These are phyloP conservation scores for Colletotrichum orchidophilum DNA, from an alignment of 2,329 filamentous ascomycete genomes.

Conservation along the genomic window DNA sequence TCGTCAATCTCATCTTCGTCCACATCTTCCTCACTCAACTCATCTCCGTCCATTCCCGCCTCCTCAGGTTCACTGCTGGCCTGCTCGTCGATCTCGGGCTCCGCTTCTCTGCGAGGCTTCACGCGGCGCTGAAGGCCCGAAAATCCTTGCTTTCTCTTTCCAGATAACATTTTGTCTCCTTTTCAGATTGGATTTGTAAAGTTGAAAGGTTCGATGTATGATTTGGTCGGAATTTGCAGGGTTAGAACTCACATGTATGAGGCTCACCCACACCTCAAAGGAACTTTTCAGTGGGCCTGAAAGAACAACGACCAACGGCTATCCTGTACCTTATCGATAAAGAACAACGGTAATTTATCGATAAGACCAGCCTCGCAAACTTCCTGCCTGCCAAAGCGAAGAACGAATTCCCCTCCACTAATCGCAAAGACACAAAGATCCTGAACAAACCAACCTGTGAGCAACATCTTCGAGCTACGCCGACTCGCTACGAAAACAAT, in stretches of 20 bases:
- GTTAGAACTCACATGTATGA: constrained; percentile 10
- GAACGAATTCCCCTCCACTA: neutral
- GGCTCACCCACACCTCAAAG: neutral
- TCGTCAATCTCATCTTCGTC: constrained; percentile 46
- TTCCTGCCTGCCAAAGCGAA: neutral
- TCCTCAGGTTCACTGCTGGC: constrained; percentile 27
- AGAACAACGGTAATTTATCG: constrained; percentile 1
- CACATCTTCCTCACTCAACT: constrained; percentile 14
- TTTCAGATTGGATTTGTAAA: neutral
- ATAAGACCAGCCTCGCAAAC: neutral
- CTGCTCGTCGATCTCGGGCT: constrained; percentile 37
- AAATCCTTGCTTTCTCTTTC: constrained; percentile 33
- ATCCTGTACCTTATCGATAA: neutral
- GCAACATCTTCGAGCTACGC: neutral
- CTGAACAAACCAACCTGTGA: neutral
- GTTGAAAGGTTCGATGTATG: neutral
- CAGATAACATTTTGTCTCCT: constrained; percentile 16
- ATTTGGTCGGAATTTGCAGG: neutral
- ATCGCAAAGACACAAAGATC: neutral
- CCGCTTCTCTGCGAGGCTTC: constrained; percentile 47
- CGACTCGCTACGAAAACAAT: neutral
- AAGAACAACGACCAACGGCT: neutral
- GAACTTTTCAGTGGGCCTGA: constrained; percentile 35
- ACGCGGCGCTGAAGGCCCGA: constrained; percentile 49
- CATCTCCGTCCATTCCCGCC: constrained; percentile 6